Conservation (phyloP, 768 basidiomycete species). For the Termitomyces sp. region DNA sequence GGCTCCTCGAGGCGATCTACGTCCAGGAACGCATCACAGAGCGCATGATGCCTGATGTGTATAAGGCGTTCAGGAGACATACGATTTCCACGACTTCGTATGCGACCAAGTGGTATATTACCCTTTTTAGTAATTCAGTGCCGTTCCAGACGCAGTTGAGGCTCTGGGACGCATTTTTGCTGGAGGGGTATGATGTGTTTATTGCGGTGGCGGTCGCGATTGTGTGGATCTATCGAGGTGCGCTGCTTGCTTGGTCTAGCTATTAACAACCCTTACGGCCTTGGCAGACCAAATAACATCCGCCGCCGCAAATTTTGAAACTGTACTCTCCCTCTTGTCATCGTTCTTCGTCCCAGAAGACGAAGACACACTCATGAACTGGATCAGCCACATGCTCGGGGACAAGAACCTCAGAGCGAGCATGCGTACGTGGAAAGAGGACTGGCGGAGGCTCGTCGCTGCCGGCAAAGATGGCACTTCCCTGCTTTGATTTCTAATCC, state of each 20-base stretch:
- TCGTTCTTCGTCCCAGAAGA: slow-evolving; percentile 94
- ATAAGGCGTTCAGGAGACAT: slow-evolving; percentile 78
- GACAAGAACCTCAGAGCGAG: slow-evolving; percentile 62
- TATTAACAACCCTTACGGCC: not conserved
- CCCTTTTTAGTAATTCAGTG: slow-evolving; percentile 91
- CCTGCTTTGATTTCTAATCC: slow-evolving; percentile 24
- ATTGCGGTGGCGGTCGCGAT: slow-evolving; percentile 82
- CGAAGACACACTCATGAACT: slow-evolving; percentile 75
- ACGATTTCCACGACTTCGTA: slow-evolving; percentile 92
- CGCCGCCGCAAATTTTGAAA: slow-evolving; percentile 81
- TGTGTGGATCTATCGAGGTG: slow-evolving; percentile 88
- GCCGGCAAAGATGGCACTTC: slow-evolving; percentile 57
- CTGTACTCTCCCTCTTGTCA: slow-evolving; percentile 82
- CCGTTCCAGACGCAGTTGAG: slow-evolving; percentile 94
- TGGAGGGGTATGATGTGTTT: slow-evolving; percentile 89
- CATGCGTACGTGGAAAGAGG: slow-evolving; percentile 72
- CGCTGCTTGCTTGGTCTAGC: slow-evolving; percentile 16
- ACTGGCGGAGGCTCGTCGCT: slow-evolving; percentile 72
- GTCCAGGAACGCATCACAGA: slow-evolving; percentile 89
- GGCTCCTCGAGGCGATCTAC: slow-evolving; percentile 92
- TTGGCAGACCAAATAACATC: slow-evolving; percentile 79
- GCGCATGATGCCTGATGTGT: slow-evolving; percentile 86
- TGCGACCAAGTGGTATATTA: slow-evolving; percentile 99
- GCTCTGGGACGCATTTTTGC: slow-evolving; percentile 89
- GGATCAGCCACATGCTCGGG: slow-evolving; percentile 63